phyloP scores from a whole-genome alignment of 352 stramenopile genomes.

The Globisporangium middletonii region DNA sequence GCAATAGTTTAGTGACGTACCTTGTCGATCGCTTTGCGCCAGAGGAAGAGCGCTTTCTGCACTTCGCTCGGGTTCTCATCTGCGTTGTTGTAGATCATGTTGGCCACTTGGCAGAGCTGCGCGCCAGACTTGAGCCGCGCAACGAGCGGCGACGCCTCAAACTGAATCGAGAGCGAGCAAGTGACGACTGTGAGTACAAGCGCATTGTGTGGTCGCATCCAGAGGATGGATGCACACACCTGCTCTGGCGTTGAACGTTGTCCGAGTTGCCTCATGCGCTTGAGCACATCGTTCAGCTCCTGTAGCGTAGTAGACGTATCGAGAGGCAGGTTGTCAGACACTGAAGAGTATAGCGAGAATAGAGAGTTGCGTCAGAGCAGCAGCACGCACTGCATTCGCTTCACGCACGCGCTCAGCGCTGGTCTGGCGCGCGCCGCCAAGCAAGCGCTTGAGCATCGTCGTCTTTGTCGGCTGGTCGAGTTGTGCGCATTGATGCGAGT shows the following conservation, averaged over 20 bases:
- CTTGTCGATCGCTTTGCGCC: slow-evolving; percentile 80
- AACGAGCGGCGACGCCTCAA: slow-evolving; percentile 61
- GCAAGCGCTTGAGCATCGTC: slow-evolving; percentile 13
- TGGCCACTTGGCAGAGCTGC: slow-evolving; percentile 66
- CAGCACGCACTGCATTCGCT: slow-evolving; percentile 27
- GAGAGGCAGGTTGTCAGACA: too few relatives aligned
- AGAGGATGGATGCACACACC: slow-evolving; percentile 15
- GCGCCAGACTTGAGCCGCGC: slow-evolving; percentile 39
- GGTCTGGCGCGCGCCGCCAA: slow-evolving; percentile 35
- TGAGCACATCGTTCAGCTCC: slow-evolving; percentile 56
- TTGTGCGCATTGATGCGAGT: not conserved
- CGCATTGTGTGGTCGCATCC: not conserved
- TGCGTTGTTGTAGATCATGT: slow-evolving; percentile 83
- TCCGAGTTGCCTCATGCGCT: slow-evolving; percentile 46
- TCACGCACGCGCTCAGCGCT: slow-evolving; percentile 32
- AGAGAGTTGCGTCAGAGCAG: too few relatives aligned
- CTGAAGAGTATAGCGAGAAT: not conserved
- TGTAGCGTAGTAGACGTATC: slow-evolving; percentile 7
- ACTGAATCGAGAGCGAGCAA: slow-evolving; percentile 19
- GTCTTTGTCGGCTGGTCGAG: not conserved
- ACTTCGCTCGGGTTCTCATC: slow-evolving; percentile 49
- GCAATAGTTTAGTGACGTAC: slow-evolving; percentile 10
- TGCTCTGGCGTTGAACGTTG: slow-evolving; percentile 49
- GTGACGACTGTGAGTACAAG: not conserved
- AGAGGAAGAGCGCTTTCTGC: slow-evolving; percentile 70